phyloP scores from a whole-genome alignment of 2,329 filamentous ascomycete genomes.

The Stachybotrys elegans region DNA sequence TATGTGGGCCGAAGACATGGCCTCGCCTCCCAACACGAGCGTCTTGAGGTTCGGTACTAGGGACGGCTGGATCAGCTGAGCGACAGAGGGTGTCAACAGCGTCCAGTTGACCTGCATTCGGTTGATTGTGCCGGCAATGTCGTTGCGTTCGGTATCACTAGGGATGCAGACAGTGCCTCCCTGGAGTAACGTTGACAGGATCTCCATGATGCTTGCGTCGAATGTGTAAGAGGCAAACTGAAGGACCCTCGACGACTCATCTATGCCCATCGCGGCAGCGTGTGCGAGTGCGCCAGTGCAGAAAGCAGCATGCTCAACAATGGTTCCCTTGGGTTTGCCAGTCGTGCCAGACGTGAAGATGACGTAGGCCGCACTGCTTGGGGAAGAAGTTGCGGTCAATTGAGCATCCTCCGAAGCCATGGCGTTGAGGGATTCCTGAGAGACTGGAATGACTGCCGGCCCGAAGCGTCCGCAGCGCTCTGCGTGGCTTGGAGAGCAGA shows the following conservation, averaged over 20 bases:
- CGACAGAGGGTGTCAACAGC: constrained; percentile 5
- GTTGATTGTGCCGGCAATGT: constrained; percentile 4
- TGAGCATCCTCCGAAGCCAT: background rate
- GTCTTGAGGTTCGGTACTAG: constrained; percentile 7
- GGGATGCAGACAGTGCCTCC: constrained; percentile 18
- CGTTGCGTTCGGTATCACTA: constrained; percentile 10
- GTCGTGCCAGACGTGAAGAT: constrained; percentile 23
- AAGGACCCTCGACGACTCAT: constrained; percentile 42
- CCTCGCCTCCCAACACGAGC: constrained; percentile 5
- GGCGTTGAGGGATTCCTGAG: background rate
- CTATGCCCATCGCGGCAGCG: constrained; percentile 40
- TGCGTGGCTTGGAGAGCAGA: constrained; percentile 3
- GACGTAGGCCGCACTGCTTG: constrained; percentile 14
- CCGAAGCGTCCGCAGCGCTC: constrained; percentile 1
- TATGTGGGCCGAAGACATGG: constrained; percentile 3
- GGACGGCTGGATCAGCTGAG: constrained; percentile 6
- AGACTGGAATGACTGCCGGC: background rate
- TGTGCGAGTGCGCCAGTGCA: constrained; percentile 46
- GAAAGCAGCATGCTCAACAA: constrained; percentile 42
- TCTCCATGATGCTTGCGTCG: constrained; percentile 35
- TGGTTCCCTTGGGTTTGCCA: constrained; percentile 20
- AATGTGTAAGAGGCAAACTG: constrained; percentile 48
- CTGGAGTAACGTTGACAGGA: constrained; percentile 13
- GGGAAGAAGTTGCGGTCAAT: background rate
- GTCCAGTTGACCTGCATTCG: constrained; percentile 3